These are phyloP conservation scores for Pachysandra terminalis DNA, from an alignment of 164 flowering plant genomes.

Conservation along the genomic window DNA sequence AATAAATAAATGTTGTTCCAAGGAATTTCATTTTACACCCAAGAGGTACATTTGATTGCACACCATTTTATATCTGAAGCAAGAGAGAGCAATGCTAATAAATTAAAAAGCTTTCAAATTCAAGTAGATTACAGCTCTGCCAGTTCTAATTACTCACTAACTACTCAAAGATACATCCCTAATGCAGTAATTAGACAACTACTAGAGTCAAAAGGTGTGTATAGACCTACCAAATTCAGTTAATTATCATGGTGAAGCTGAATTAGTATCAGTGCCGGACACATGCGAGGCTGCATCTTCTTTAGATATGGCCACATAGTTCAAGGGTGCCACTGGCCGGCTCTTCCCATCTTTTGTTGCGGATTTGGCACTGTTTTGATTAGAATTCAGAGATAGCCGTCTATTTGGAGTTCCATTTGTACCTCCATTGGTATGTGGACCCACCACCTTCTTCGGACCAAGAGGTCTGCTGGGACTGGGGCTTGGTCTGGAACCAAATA, in stretches of 20 bases:
- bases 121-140: neutral
- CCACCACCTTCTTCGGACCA: constrained; percentile 67
- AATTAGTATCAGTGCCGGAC: constrained; percentile 54
- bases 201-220: constrained; percentile 10
- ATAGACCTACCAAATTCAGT: constrained; percentile 13
- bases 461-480: constrained; percentile 70
- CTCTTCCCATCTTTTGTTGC: constrained; percentile 62
- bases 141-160: constrained; percentile 11
- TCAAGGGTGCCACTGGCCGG: constrained; percentile 67
- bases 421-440: constrained; percentile 77
- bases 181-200: constrained; percentile 16
- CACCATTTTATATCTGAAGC: neutral
- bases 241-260: constrained; percentile 54
- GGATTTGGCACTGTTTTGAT: constrained; percentile 63
- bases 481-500: constrained; percentile 77
- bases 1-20: no score
- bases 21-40: no score
- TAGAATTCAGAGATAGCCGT: constrained; percentile 63
- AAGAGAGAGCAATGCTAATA: neutral
- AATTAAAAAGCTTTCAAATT: neutral
- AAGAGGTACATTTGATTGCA: no score
- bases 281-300: constrained; percentile 74
- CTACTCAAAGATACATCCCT: constrained; percentile 6
- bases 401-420: constrained; percentile 71
- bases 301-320: constrained; percentile 75